Percentiles rank a stretch among this genome's conserved stretches.
phyloP scores from a whole-genome alignment of 179 eudicot genomes.

The Silene vulgaris region DNA sequence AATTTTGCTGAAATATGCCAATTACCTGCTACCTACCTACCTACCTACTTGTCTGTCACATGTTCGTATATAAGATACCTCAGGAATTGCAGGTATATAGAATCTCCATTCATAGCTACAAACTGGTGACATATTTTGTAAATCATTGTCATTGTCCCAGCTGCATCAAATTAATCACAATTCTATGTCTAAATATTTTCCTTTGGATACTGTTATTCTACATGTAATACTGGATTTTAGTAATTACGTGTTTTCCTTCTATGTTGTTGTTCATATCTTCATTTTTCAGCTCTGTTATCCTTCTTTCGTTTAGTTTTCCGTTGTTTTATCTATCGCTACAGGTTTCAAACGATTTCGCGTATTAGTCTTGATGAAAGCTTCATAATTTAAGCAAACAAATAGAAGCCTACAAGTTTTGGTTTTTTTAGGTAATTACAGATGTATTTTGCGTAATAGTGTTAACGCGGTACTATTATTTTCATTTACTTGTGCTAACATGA shows the following conservation, averaged over 20 bases:
- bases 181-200: not conserved
- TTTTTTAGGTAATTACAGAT: no score
- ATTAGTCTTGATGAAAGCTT: not conserved
- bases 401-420: not conserved
- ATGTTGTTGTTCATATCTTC: not conserved
- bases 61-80: slow-evolving; percentile 9
- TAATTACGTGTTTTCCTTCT: not conserved
- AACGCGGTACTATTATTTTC: no score
- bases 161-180: not conserved
- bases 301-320: not conserved
- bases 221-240: not conserved
- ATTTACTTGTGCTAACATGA: not conserved
- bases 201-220: not conserved
- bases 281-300: not conserved
- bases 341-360: not conserved
- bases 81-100: slow-evolving; percentile 7
- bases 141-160: slow-evolving; percentile 17
- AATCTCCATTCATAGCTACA: not conserved
- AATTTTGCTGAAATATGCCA: not conserved
- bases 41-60: not conserved
- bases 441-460: no score
- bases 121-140: slow-evolving; percentile 14
- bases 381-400: not conserved
- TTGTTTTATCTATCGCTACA: not conserved
- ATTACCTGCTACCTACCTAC: not conserved